Evolutionary conservation across 306 rosid genomes (phyloP), one percentile per base, ranked within the genome.

Genomic region (Fragaria nilgerrensis): DNA sequence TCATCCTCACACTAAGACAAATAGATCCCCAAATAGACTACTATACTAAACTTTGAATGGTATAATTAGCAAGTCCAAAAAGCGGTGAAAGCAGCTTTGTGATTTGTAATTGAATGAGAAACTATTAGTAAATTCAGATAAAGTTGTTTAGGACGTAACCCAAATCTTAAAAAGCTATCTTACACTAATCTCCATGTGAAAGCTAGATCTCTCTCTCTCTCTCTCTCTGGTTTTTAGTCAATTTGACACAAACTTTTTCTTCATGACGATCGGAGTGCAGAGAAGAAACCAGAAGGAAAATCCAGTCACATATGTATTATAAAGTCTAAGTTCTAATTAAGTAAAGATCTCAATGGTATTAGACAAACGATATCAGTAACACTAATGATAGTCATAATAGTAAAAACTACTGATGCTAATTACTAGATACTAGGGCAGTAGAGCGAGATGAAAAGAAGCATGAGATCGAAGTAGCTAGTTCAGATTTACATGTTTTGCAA

Each of bases 401-500:
- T 49, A 41, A 41, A 49, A 17, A 72, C 44, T 6, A 8, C 29
- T 10, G 20, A 48, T 32, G 12, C 19, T 9, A 20, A 48, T 17
- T 15, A 14, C 44, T 1, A 41, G 37, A 36, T 27, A 27, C n/a
- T n/a, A n/a, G n/a, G n/a, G 29, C 29, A 27, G 29, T 11, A 22
- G 68, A 29, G 9, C 1, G 32, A 1, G 39, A 62, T 29, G 14
- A 73, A 37, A 52, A n/a, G 23, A 53, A 27, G 49, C 75, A 52
- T n/a, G 41, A 37, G 41, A 37, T 4, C 7, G 67, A 36, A 22
- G 61, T 53, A 53, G 61, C 27, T 53, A 16, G 53, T 73, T 39
- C 77, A 58, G 67, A 81, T 88, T 82, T 86, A 86, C 90, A 86
- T 41, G 17, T 82, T 52, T 72, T 53, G 82, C 77, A 32, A 47